A percentile compares a stretch with the other conserved stretches of the same genome.
phyloP scores from a whole-genome alignment of 208 protist genomes.

The Leptomonas seymouri region DNA sequence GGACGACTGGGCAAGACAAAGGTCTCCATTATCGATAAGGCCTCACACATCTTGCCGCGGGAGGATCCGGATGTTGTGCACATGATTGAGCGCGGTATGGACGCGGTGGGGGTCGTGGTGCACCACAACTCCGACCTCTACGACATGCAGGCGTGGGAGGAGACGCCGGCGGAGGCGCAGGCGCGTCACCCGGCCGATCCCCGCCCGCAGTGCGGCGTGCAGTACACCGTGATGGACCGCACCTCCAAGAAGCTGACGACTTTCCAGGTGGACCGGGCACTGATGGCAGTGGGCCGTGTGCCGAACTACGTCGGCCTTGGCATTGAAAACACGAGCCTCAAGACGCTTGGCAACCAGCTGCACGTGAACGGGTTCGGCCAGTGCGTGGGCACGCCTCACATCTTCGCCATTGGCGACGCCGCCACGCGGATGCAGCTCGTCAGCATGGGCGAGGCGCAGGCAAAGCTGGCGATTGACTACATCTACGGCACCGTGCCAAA shows the following conservation, averaged over 20 bases:
- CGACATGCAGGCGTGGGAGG: slow-evolving; percentile 70
- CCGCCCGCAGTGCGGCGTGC: slow-evolving; percentile 42
- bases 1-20: slow-evolving; percentile 69
- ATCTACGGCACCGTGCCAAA: slow-evolving; percentile 51
- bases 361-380: slow-evolving; percentile 53
- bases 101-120: slow-evolving; percentile 49
- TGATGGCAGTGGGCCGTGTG: slow-evolving; percentile 64
- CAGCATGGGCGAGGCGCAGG: slow-evolving; percentile 67
- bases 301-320: slow-evolving; percentile 69
- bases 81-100: slow-evolving; percentile 49
- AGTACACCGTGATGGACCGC: slow-evolving; percentile 79
- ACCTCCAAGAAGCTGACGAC: slow-evolving; percentile 55
- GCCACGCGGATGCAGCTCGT: slow-evolving; percentile 52
- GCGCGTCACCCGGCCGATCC: slow-evolving; percentile 23
- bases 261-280: slow-evolving; percentile 72
- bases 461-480: slow-evolving; percentile 62
- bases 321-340: slow-evolving; percentile 57
- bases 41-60: slow-evolving; percentile 56
- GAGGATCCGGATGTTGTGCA: slow-evolving; percentile 74
- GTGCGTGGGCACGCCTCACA: slow-evolving; percentile 45
- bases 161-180: slow-evolving; percentile 29
- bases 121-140: slow-evolving; percentile 81
- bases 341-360: slow-evolving; percentile 44
- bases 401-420: slow-evolving; percentile 77
- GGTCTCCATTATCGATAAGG: slow-evolving; percentile 76